Percentiles rank a stretch among this genome's conserved stretches.
These are phyloP conservation scores for Coemansia javaensis DNA, from an alignment of 192 early-diverging fungal species.

Conservation along the genomic window DNA sequence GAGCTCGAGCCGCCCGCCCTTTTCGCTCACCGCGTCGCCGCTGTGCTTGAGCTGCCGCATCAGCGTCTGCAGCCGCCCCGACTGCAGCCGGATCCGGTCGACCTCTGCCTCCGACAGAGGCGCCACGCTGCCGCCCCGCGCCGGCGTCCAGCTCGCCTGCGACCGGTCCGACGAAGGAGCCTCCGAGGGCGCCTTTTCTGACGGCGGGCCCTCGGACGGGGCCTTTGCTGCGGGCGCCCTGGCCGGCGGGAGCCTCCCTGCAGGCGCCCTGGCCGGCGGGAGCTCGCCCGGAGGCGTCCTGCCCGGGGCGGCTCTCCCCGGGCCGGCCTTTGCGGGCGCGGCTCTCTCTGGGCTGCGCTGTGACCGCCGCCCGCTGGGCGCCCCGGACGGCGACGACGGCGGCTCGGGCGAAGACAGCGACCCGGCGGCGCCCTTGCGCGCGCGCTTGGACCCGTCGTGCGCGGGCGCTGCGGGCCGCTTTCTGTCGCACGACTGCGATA, in stretches of 20 bases:
- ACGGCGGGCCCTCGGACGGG: too few relatives aligned
- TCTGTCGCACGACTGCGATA: background rate
- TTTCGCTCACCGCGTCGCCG: conserved; percentile 32
- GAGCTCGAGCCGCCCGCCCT: conserved; percentile 22
- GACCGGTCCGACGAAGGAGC: too few relatives aligned
- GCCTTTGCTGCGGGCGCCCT: too few relatives aligned
- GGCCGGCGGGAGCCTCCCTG: too few relatives aligned
- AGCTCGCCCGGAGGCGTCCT: too few relatives aligned
- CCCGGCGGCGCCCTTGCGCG: conserved; percentile 5
- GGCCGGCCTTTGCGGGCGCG: background rate
- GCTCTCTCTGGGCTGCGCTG: background rate
- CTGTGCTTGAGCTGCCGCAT: conserved; percentile 42
- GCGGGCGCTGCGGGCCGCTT: conserved; percentile 10
- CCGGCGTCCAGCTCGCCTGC: too few relatives aligned
- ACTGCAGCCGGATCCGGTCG: conserved; percentile 24
- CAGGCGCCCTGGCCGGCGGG: too few relatives aligned
- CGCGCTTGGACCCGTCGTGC: conserved; percentile 9
- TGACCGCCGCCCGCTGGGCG: background rate
- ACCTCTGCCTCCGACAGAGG: conserved; percentile 14
- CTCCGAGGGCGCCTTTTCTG: too few relatives aligned
- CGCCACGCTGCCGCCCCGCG: too few relatives aligned
- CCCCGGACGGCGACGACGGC: background rate
- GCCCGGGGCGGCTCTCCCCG: too few relatives aligned
- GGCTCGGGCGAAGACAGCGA: background rate
- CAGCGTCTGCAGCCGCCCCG: conserved; percentile 13